Base-by-base conservation (phyloP, 2,329 filamentous ascomycete genomes). In the Coniosporium tulheliwenetii region DNA sequence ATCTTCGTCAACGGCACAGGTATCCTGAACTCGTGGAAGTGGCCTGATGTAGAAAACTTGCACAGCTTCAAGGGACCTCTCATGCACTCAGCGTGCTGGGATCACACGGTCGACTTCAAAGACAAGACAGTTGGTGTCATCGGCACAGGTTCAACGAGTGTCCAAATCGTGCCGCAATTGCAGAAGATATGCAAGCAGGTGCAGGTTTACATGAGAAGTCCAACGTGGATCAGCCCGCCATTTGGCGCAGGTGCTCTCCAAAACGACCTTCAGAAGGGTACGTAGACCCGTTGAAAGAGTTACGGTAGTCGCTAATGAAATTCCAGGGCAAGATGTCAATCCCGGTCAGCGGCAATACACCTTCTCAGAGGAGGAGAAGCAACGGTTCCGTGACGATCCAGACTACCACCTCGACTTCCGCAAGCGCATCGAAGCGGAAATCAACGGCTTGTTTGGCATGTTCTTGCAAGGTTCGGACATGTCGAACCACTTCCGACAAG, bases 1-100 rank as follows among this genome's bases (percentile, higher is more conserved):
- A 43, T 50, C 14, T 39, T 51, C 7, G 37, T 50, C 44, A 51
- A 50, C 26, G 45, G 41, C 10, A 44, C 36, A 9, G 45, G 45
- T 10, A 54, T 57, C 10, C 43, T 64, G 14, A 62, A 63, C 39
- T 52, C 57, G 19, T 65, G 56, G 60, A 61, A 61, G 41, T 69
- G 61, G 60, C 66, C 66, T 8, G 54, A 60, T 16, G 64, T 72
- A 12, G 52, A 55, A 2, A 69, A 69, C 3, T 55, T 66, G 8
- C 56, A 66, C 15, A 51, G 55, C 3, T 73, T 71, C 47, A 55
- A 64, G 41, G 66, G 65, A 2, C 57, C 60, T 39, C 43, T 68
- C 5, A 46, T 66, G 37, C 67, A 70, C 44, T 64, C 56, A 37
- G 66, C 66, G 4, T 41, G 39, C 4, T 70, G 64, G 58, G 52